Evolutionary conservation across 257 asterid genomes (phyloP).

Genomic region (Lycium ferocissimum): DNA sequence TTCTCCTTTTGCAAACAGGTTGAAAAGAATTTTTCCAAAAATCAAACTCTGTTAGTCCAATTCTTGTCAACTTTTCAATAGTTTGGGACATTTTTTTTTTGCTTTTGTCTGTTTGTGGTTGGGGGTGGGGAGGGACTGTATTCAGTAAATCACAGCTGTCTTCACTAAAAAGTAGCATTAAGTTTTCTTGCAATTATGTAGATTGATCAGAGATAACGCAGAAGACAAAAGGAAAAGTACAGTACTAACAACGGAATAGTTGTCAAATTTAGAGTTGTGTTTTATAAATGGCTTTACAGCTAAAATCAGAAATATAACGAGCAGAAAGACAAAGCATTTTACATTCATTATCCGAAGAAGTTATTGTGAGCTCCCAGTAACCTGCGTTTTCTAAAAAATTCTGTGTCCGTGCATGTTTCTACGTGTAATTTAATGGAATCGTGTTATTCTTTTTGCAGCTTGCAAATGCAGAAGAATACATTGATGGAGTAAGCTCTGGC

Average conservation of each 20-base stretch:
- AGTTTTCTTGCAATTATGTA: not conserved
- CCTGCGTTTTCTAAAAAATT: not conserved
- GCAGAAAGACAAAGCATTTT: not conserved
- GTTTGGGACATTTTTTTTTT: not conserved
- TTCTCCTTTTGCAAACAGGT: not conserved
- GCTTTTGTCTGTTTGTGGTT: not conserved
- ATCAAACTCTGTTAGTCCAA: not conserved
- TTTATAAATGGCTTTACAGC: slow-evolving; percentile 8
- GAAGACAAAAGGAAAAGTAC: not conserved
- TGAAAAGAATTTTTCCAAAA: not conserved
- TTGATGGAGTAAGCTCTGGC: slow-evolving; percentile 88
- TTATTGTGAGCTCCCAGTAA: not conserved
- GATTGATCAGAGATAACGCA: not conserved
- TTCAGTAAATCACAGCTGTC: not conserved
- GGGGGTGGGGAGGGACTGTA: not conserved
- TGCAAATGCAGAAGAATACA: slow-evolving; percentile 91
- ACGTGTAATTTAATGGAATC: not conserved
- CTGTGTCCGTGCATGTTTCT: not conserved
- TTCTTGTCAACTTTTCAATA: not conserved
- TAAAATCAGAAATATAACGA: not conserved
- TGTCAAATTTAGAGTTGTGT: not conserved
- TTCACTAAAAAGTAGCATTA: not conserved
- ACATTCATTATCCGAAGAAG: not conserved
- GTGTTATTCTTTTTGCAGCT: slow-evolving; percentile 51
- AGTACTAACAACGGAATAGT: not conserved